Evolutionary conservation across 768 basidiomycete genomes (phyloP), one percentile per base, ranked within the genome.

Genomic region (Rhizopogon vesiculosus): DNA sequence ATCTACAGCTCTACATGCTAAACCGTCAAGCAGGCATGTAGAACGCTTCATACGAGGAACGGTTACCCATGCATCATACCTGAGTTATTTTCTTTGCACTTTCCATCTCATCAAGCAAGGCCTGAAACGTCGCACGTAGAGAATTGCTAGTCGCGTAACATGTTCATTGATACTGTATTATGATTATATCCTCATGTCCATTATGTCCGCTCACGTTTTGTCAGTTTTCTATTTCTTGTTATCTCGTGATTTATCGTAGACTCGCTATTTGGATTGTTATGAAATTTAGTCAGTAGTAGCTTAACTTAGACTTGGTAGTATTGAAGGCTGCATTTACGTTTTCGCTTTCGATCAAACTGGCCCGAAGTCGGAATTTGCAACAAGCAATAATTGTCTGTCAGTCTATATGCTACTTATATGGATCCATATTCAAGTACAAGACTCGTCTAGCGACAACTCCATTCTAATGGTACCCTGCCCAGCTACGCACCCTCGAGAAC

Each of bases 401-500:
- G 25, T 25, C 25, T 4, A 25, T 4, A 25, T 25, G 25, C 25
- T 25, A 25, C 25, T 25, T 25, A 25, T 25, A 4, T 25, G 25
- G 4, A 25, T 25, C 25, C 25, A 25, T 25, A 25, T 25, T 25
- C 31, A 33, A 7, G 18, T 48, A 7, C 6, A 19, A 18, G 0
- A 19, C 13, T 48, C 33, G 15, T 35, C 31, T 33, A 48, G 8
- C 8, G 15, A 25, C 18, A 19, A 31, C 28, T 16, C 29, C 29
- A 46, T 48, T 28, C 45, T 62, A 66, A 54, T 57, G 25, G 25
- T 25, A 67, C 19, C 62, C 65, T 56, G 65, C 51, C 65, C 85
- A 91, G 42, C 87, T 92, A 66, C 79, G 78, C 61, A 93, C 91
- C 70, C 89, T 93, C 42, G 92, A 94, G 72, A 97, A 97, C 86